Evolutionary conservation across 108 stramenopile genomes (phyloP).

Genomic region (Conticribra weissflogii): DNA sequence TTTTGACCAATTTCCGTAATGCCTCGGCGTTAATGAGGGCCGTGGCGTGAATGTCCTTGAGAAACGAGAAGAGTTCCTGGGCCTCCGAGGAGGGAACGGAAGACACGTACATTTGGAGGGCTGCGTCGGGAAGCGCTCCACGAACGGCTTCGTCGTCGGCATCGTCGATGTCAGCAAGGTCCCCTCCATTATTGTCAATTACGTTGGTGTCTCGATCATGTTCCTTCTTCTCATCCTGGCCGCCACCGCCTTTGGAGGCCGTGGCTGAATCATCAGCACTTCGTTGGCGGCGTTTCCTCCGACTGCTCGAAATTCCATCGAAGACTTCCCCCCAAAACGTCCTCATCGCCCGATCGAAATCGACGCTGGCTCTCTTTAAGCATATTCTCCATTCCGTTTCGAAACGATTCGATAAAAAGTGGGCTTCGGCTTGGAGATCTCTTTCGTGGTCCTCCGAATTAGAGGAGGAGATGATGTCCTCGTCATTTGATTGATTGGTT

Average conservation of each 20-base stretch:
- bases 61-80: constrained; percentile 49
- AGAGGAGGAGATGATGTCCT: too few relatives aligned
- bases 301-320: constrained; percentile 3
- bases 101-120: constrained; percentile 55
- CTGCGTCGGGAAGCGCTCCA: constrained; percentile 67
- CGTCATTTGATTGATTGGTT: constrained; percentile 14
- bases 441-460: too few relatives aligned
- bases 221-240: too few relatives aligned
- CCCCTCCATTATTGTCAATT: neutral
- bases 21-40: constrained; percentile 53
- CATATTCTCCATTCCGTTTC: constrained; percentile 59
- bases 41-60: constrained; percentile 58
- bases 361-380: constrained; percentile 45
- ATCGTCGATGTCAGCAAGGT: neutral
- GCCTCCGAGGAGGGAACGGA: constrained; percentile 24
- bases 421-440: constrained; percentile 6
- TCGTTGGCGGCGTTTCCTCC: neutral
- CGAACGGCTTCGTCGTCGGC: constrained; percentile 34
- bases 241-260: neutral
- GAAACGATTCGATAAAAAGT: constrained; percentile 38
- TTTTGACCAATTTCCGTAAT: constrained; percentile 47
- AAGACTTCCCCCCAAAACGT: constrained; percentile 53
- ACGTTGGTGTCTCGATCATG: too few relatives aligned
- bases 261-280: neutral
- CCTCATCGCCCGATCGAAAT: constrained; percentile 57